Evolutionary conservation across 805 yeast genomes (phyloP).

Genomic region (Candida xyloterini): DNA sequence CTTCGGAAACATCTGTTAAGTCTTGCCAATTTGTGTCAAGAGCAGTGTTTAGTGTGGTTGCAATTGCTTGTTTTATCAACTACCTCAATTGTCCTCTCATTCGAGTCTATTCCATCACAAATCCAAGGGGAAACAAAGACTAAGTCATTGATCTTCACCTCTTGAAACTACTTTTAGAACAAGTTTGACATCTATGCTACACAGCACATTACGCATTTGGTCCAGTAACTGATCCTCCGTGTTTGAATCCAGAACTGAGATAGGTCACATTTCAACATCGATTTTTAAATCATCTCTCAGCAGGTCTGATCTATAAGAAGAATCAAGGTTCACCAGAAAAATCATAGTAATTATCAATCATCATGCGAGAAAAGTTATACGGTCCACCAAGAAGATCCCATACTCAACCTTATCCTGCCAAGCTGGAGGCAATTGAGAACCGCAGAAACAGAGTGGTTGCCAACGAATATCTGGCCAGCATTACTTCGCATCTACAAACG

Average conservation of each 20-base stretch:
- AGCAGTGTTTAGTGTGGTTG: constrained; percentile 7
- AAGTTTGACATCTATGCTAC: constrained; percentile 11
- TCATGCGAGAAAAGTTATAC: constrained; percentile 22
- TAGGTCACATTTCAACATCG: constrained; percentile 9
- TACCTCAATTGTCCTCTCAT: constrained; percentile 1
- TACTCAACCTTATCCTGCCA: constrained; percentile 36
- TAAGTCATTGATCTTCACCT: not conserved
- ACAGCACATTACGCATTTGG: constrained; percentile 5
- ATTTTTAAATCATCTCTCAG: constrained; percentile 10
- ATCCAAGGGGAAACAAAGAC: constrained; percentile 10
- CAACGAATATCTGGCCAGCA: constrained; percentile 42
- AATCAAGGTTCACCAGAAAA: not conserved
- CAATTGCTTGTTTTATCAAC: not conserved
- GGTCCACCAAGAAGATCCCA: constrained; percentile 36
- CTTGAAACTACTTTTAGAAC: not conserved
- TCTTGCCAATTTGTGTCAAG: constrained; percentile 4
- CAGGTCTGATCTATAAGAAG: constrained; percentile 13
- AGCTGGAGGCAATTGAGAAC: constrained; percentile 46
- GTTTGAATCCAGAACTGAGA: constrained; percentile 4
- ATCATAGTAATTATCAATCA: not conserved
- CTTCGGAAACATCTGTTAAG: constrained; percentile 4
- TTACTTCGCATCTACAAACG: constrained; percentile 37
- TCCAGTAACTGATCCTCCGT: constrained; percentile 2
- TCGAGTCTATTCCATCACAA: not conserved
- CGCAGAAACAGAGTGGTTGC: constrained; percentile 41